Base-by-base conservation (phyloP, 352 stramenopile genomes). In the Peronosclerospora sorghi region DNA sequence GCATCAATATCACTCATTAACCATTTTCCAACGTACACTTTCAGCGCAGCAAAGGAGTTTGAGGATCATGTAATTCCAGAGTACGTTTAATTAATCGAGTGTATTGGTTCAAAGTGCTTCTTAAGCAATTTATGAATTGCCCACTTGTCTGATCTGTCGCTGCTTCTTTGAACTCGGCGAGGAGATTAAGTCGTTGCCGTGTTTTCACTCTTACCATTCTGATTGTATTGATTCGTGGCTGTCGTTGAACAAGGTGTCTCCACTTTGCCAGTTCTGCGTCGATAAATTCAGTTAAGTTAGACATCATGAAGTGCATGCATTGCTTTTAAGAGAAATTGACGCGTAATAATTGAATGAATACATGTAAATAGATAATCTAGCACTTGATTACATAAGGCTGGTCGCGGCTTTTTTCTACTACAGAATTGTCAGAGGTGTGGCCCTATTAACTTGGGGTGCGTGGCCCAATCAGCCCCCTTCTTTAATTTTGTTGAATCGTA, bases 151-250 rank as follows among this genome's bases (percentile, higher is more conserved):
- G n/a, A 92, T 97, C 20, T 97, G 91, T 56, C 75, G 94, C 21
- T 85, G 85, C 40, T 63, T 85, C 24, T 97, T 96, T 42, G 59
- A 77, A 49, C 56, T 79, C 9, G 86, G 86, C 27, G 90, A 97
- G 38, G 73, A 94, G 56, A 86, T 97, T 60, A 93, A 95, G 55
- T 94, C 83, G 23, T 59, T 97, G 36, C 88, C 88, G 20, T 97
- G 90, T 55, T 94, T 95, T 49, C 90, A 97, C 53, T 92, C 77
- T 23, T 96, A 97, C 51, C 90, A 97, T 59, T 89, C 73, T 49
- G 77, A 93, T 26, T 97, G 90, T 56, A 83, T 97, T 35, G 88
- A 96, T 56, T 79, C 73, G 44, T 97, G 90, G 90, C 65, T 97
- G 6, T 72, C 62, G n/a, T 64, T 88, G 9, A 94, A 95, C 70